A percentile compares a stretch with the other conserved stretches of the same genome.
Conservation (phyloP, 805 yeast species). For the Suhomyces kilbournensis region DNA sequence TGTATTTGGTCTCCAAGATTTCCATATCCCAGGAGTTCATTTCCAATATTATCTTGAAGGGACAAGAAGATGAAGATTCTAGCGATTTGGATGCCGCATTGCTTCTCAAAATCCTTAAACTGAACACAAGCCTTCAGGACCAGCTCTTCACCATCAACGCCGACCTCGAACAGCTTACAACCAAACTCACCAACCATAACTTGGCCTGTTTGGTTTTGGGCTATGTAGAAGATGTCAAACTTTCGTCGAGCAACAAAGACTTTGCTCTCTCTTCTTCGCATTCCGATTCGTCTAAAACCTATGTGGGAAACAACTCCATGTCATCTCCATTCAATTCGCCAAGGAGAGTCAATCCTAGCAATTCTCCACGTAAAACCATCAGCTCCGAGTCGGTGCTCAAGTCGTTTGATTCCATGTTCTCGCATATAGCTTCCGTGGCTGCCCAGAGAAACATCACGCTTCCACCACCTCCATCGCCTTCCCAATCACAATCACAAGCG, state of each 20-base stretch:
- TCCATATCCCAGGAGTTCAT: conserved; percentile 34
- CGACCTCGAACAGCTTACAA: conserved; percentile 27
- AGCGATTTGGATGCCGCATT: conserved; percentile 36
- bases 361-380: conserved; percentile 3
- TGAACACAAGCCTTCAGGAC: conserved; percentile 29
- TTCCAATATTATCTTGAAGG: conserved; percentile 19
- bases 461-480: conserved; percentile 29
- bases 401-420: conserved; percentile 43
- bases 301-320: not conserved
- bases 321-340: conserved; percentile 11
- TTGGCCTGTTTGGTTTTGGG: conserved; percentile 46
- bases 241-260: conserved; percentile 13
- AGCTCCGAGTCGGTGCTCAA: conserved; percentile 7
- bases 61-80: conserved; percentile 58
- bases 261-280: not conserved
- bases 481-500: conserved; percentile 11
- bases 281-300: not conserved
- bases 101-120: conserved; percentile 30
- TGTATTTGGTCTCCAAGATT: conserved; percentile 30
- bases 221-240: conserved; percentile 42
- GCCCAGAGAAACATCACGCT: conserved; percentile 41
- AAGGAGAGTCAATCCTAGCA: conserved; percentile 1
- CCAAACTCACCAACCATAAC: conserved; percentile 39
- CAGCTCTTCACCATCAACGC: conserved; percentile 22
- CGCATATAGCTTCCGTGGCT: conserved; percentile 47